Conservation (phyloP, 2,329 filamentous ascomycete genomes). For the Tolypocladium tropicale region DNA sequence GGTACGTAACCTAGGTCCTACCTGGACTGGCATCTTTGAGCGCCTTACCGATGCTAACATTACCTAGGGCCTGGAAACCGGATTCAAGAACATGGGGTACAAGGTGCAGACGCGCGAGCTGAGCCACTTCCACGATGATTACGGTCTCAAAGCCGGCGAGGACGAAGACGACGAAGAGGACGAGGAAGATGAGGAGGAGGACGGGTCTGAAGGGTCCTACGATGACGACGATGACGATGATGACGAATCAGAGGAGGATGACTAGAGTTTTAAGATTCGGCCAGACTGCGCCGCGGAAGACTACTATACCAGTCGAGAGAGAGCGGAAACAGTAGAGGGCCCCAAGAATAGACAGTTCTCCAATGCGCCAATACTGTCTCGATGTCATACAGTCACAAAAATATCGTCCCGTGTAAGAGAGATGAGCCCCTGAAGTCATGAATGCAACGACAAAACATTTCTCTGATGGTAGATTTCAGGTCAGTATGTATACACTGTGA, state of each 20-base stretch:
- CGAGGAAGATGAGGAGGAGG: constrained; percentile 26
- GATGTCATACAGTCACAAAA: background rate
- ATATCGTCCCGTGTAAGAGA: too few relatives aligned
- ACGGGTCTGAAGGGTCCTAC: constrained; percentile 2
- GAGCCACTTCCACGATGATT: constrained; percentile 78
- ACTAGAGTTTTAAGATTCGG: background rate
- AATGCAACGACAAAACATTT: background rate
- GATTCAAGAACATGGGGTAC: constrained; percentile 69
- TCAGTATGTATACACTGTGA: background rate
- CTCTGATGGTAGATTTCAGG: background rate
- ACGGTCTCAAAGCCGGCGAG: constrained; percentile 64
- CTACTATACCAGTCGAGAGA: background rate
- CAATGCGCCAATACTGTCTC: background rate
- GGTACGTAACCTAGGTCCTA: constrained; percentile 39
- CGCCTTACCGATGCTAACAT: constrained; percentile 3
- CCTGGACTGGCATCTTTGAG: accelerated
- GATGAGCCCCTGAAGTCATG: too few relatives aligned
- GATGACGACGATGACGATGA: constrained; percentile 1
- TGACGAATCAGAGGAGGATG: background rate
- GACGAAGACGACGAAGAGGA: constrained; percentile 43
- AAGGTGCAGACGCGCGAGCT: constrained; percentile 64
- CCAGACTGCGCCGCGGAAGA: background rate
- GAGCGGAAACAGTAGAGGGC: background rate
- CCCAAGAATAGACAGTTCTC: background rate
- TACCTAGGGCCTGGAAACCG: constrained; percentile 59